These are phyloP conservation scores for Euphorbia tirucalli DNA, from an alignment of 345 rosid species.

Conservation along the genomic window DNA sequence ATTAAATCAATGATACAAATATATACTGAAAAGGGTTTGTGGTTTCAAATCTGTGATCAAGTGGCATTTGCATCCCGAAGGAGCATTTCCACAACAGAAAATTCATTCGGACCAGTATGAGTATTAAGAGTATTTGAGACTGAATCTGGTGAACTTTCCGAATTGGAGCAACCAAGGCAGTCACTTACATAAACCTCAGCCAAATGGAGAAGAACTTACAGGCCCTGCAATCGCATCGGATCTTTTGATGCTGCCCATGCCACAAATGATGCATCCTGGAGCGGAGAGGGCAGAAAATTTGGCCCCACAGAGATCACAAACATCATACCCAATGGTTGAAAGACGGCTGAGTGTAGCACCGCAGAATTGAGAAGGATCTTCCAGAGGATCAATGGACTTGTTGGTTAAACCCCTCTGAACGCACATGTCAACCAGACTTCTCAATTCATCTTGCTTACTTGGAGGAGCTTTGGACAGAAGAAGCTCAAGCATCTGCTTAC, in stretches of 20 bases:
- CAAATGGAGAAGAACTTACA: conserved; percentile 73
- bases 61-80: not conserved
- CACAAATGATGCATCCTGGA: conserved; percentile 94
- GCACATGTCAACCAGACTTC: conserved; percentile 86
- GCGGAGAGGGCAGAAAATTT: conserved; percentile 88
- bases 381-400: conserved; percentile 92
- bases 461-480: conserved; percentile 91
- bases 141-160: not conserved
- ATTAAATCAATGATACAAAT: conserved; percentile 19
- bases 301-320: conserved; percentile 92
- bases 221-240: conserved; percentile 85
- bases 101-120: not conserved
- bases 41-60: not conserved
- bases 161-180: not conserved
- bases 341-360: conserved; percentile 91
- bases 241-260: conserved; percentile 94
- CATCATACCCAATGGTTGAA: conserved; percentile 94
- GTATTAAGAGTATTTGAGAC: not conserved
- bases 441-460: conserved; percentile 82
- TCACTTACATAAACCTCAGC: conserved; percentile 35
- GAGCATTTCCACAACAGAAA: not conserved
- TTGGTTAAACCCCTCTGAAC: conserved; percentile 80
- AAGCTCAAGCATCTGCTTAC: conserved; percentile 95
- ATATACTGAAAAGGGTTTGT: conserved; percentile 16
- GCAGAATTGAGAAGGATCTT: conserved; percentile 96